Base-by-base conservation (phyloP, 2,329 filamentous ascomycete species). In the Stachybotrys chlorohalonatus region DNA sequence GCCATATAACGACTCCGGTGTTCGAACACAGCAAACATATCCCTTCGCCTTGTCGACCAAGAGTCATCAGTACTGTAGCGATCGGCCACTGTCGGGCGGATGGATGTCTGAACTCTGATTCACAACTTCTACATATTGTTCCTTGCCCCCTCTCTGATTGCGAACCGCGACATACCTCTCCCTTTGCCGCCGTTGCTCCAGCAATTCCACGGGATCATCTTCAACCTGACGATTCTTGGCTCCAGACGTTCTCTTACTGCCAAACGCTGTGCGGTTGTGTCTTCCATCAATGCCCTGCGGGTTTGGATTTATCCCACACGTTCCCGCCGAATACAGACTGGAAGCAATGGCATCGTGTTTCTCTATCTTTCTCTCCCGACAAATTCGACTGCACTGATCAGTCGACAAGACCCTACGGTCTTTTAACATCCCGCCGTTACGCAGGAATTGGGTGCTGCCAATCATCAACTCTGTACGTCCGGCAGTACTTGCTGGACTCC, bases 311-410 rank as follows among this genome's bases (percentile, higher is more conserved):
- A 42, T 42, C 36, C 36, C 5, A 42, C 36, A 9, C 36, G 2
- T 13, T 42, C 5, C 36, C 36, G 36, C 36, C 36, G 2, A 24
- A 42, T 42, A 42, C 36, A 13, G 13, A 42, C 36, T 13, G 36
- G 13, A 9, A 13, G 36, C 8, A 42, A 52, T 52, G 50, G 50
- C 50, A 52, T 16, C 32, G 50, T 13, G 32, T 32, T 52, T 32
- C 50, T 45, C 13, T 16, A 62, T 59, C 47, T 52, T 58, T 32
- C 49, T 31, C 31, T 7, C 31, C 24, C 49, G 32, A 9, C 8
- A 36, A 2, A 15, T 51, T 36, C 49, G 11, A 51, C n/a, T 42
- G 36, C 36, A 42, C 36, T 42, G 36, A 42, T 42, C 13, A 9
- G 9, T 13, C 8, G 36, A 42, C 36, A 13, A 42, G 36, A 9